These are phyloP conservation scores for Quercus tomentella DNA, from an alignment of 331 rosid species.

Conservation along the genomic window DNA sequence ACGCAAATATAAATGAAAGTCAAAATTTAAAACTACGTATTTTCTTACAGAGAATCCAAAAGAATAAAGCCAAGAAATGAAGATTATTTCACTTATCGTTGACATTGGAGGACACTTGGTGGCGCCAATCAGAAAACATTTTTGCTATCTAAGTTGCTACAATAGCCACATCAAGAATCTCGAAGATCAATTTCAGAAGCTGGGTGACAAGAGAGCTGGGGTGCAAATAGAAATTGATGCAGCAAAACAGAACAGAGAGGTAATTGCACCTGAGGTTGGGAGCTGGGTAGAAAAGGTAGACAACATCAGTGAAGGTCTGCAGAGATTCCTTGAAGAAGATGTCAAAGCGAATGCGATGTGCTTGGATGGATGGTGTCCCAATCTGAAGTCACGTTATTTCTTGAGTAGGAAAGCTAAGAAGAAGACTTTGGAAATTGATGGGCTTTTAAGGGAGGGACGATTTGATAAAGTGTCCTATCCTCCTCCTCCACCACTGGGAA, in stretches of 20 bases:
- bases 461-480: conserved; percentile 1
- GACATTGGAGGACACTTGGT: neutral
- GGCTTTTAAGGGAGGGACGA: neutral
- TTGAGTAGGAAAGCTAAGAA: conserved; percentile 20
- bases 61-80: neutral
- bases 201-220: neutral
- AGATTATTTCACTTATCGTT: neutral
- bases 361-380: conserved; percentile 12
- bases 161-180: neutral
- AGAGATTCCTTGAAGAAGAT: neutral
- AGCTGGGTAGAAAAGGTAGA: conserved; percentile 9
- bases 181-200: neutral
- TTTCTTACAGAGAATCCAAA: no score
- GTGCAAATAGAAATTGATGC: conserved; percentile 3
- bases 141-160: neutral
- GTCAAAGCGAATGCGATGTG: neutral
- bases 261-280: neutral
- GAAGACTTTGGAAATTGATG: neutral
- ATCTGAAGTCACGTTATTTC: conserved; percentile 13
- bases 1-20: no score
- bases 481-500: conserved; percentile 6
- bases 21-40: no score
- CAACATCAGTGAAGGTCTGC: neutral
- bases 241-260: neutral
- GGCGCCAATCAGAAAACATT: neutral